These are phyloP conservation scores for Tricholoma flavovirens DNA, from an alignment of 768 basidiomycete genomes.

Conservation along the genomic window DNA sequence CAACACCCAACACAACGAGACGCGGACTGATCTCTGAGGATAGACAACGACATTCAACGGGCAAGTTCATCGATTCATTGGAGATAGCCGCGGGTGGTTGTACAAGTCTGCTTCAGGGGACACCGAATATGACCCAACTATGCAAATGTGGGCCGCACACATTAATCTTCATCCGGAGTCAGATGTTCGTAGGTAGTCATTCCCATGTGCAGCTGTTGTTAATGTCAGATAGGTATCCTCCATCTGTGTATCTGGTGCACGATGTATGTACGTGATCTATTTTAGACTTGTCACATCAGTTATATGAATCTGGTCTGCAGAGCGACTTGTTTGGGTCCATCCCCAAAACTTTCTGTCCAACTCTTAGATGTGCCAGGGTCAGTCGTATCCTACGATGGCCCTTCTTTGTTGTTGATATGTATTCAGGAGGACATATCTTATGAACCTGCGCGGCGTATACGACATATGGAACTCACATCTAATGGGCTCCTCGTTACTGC, in stretches of 20 bases:
- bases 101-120: constrained; percentile 26
- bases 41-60: constrained; percentile 32
- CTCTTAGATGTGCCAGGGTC: constrained; percentile 37
- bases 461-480: constrained; percentile 58
- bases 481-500: constrained; percentile 38
- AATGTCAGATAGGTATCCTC: constrained; percentile 41
- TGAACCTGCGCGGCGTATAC: constrained; percentile 34
- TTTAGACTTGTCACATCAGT: constrained; percentile 3
- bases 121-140: constrained; percentile 6
- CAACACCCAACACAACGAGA: neutral
- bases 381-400: constrained; percentile 4
- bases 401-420: constrained; percentile 7
- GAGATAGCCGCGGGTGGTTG: constrained; percentile 50
- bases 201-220: neutral
- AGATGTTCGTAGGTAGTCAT: constrained; percentile 23
- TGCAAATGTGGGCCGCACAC: constrained; percentile 35
- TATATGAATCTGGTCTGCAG: constrained; percentile 28
- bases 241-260: constrained; percentile 39
- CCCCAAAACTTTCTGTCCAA: constrained; percentile 44
- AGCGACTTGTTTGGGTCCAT: constrained; percentile 52
- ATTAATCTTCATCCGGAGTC: constrained; percentile 35
- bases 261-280: constrained; percentile 39
- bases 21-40: neutral
- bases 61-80: constrained; percentile 34
- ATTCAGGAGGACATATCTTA: constrained; percentile 29